Base-by-base conservation (phyloP, 345 rosid genomes). In the Heritiera fomes region DNA sequence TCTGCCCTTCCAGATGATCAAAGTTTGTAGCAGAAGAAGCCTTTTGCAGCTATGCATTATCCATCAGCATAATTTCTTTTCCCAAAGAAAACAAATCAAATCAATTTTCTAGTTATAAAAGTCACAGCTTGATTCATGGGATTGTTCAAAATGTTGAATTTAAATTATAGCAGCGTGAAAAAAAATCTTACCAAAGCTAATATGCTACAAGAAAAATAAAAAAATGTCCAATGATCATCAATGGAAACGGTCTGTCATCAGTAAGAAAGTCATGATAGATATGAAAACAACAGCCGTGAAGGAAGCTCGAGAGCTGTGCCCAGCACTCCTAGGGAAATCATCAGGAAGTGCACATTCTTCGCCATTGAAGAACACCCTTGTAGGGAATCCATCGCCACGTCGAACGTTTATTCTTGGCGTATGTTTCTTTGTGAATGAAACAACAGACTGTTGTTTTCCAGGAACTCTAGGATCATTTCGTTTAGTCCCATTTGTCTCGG, bases 341-440 rank as follows among this genome's bases (percentile, higher is more conserved):
- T 71, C 76, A 3, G 99, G 99, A 58, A 97, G 88, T 0, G 98
- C 87, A 58, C 99, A 97, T 82, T 97, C 98, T 86, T 94, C 98
- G 52, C 99, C 99, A 68, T 97, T 91, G 82, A 94, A 97, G 80
- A 81, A 80, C 53, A 97, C 81, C 84, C 80, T 91, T 0, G 86
- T 79, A 0, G 98, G 99, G 64, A 97, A 97, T 5, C 98, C 98
- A 43, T 94, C 92, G 0, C 99, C 98, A 6, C 46, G 55, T 0
- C 28, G 68, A n/a, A 97, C 77, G 60, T 91, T 83, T 18, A 94
- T 85, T 5, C 84, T 79, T 0, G 85, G 82, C 8, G 86, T 86
- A 3, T 71, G 52, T 30, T 89, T 89, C 86, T 97, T 97, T 0
- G 70, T 78, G 77, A 97, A 97, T 5, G 99, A 91, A 52, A 97